Evolutionary conservation across 208 protist genomes (phyloP).

Genomic region (Zelonia costaricensis): DNA sequence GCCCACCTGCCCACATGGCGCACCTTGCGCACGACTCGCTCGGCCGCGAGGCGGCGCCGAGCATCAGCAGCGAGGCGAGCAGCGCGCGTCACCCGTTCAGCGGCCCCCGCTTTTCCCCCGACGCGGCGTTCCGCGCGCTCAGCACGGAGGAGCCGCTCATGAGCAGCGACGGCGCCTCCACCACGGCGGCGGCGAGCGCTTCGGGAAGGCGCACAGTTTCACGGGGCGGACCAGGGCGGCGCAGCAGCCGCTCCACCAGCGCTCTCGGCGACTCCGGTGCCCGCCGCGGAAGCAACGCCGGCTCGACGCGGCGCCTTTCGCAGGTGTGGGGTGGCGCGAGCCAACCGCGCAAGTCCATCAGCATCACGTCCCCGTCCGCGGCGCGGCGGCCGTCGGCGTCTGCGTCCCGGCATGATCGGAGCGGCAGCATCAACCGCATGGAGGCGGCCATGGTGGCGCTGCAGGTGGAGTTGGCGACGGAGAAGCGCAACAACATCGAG

Average conservation of each 20-base stretch:
- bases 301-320: background rate
- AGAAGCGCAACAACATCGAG: slow-evolving; percentile 79
- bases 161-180: background rate
- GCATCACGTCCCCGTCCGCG: background rate
- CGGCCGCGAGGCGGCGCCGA: too few species aligned
- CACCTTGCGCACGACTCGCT: too few species aligned
- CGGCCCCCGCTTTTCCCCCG: background rate
- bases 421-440: slow-evolving; percentile 34
- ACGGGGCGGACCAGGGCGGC: background rate
- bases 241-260: background rate
- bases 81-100: background rate
- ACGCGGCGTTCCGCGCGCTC: background rate
- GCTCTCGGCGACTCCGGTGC: background rate
- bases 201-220: background rate
- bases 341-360: background rate
- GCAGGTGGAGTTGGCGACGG: slow-evolving; percentile 65
- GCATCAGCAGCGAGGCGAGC: slow-evolving; percentile 8
- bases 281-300: background rate
- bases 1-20: too few species aligned
- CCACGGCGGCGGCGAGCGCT: background rate
- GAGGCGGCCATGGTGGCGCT: slow-evolving; percentile 40
- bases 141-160: background rate
- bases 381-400: background rate
- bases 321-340: background rate
- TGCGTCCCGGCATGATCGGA: slow-evolving; percentile 1